These are phyloP conservation scores for Ottelia alismoides DNA, from an alignment of 106 monocot species.

Conservation along the genomic window DNA sequence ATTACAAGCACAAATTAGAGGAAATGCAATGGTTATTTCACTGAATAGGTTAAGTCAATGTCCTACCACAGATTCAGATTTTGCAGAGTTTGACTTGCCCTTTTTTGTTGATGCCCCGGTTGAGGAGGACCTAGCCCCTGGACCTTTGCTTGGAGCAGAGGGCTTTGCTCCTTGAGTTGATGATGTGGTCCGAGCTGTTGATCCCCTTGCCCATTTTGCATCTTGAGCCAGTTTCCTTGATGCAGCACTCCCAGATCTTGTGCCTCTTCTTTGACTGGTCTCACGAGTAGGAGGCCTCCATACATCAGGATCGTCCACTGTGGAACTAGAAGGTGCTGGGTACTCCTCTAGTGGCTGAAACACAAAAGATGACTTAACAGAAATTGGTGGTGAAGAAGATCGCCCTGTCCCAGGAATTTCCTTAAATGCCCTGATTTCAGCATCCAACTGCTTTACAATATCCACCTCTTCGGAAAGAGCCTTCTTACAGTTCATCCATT, in stretches of 20 bases:
- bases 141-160: conserved; percentile 36
- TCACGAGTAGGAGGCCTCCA: conserved; percentile 88
- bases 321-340: conserved; percentile 48
- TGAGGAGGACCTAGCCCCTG: conserved; percentile 35
- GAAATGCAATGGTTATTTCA: too few species aligned
- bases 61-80: conserved; percentile 62
- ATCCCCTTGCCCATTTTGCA: conserved; percentile 75
- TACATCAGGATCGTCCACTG: conserved; percentile 95
- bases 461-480: conserved; percentile 81
- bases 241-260: conserved; percentile 22
- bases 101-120: conserved; percentile 53
- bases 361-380: conserved; percentile 63
- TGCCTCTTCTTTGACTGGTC: conserved; percentile 32
- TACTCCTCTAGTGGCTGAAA: conserved; percentile 98
- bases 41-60: background rate
- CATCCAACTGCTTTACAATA: conserved; percentile 87
- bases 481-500: conserved; percentile 95
- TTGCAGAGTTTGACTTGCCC: conserved; percentile 62
- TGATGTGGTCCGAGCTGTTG: conserved; percentile 29
- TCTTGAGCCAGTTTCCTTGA: conserved; percentile 64
- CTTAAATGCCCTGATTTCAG: conserved; percentile 73
- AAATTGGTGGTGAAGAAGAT: conserved; percentile 73
- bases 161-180: conserved; percentile 44
- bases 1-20: too few species aligned
- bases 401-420: conserved; percentile 55